These are phyloP conservation scores for Crithidia fasciculata DNA, from an alignment of 208 protist genomes.

Conservation along the genomic window DNA sequence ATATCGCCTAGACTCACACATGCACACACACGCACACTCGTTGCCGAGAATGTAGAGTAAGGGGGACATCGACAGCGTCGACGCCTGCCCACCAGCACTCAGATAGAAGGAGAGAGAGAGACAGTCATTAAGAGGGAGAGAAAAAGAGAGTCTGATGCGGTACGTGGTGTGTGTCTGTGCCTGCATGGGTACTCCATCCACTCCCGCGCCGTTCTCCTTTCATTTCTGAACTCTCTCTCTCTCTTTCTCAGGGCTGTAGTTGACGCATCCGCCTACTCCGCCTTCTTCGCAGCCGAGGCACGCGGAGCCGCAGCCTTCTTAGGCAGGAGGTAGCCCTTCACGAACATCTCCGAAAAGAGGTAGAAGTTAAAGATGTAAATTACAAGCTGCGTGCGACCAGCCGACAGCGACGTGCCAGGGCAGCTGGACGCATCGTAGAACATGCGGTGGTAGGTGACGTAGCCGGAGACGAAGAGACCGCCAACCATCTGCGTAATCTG, in stretches of 20 bases:
- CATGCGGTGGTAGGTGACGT: slow-evolving; percentile 47
- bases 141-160: too few relatives aligned
- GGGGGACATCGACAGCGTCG: too few relatives aligned
- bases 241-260: too few relatives aligned
- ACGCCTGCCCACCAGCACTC: too few relatives aligned
- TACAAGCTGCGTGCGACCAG: slow-evolving; percentile 55
- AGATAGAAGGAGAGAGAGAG: too few relatives aligned
- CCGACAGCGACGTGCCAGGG: slow-evolving; percentile 45
- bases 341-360: slow-evolving; percentile 94
- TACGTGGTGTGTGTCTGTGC: too few relatives aligned
- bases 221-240: too few relatives aligned
- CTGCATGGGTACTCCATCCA: too few relatives aligned
- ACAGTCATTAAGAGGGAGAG: too few relatives aligned
- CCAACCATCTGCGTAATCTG: slow-evolving; percentile 95
- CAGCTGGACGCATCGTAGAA: slow-evolving; percentile 26
- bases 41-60: too few relatives aligned
- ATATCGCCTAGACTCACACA: neutral
- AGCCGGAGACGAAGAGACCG: slow-evolving; percentile 80
- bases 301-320: slow-evolving; percentile 24
- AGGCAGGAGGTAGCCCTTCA: slow-evolving; percentile 78
- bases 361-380: slow-evolving; percentile 94
- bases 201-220: too few relatives aligned
- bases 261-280: neutral
- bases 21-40: neutral
- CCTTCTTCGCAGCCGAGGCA: slow-evolving; percentile 26